Evolutionary conservation across 208 protist species (phyloP), one percentile per base, ranked within the genome.

Genomic region (Herpetomonas muscarum): DNA sequence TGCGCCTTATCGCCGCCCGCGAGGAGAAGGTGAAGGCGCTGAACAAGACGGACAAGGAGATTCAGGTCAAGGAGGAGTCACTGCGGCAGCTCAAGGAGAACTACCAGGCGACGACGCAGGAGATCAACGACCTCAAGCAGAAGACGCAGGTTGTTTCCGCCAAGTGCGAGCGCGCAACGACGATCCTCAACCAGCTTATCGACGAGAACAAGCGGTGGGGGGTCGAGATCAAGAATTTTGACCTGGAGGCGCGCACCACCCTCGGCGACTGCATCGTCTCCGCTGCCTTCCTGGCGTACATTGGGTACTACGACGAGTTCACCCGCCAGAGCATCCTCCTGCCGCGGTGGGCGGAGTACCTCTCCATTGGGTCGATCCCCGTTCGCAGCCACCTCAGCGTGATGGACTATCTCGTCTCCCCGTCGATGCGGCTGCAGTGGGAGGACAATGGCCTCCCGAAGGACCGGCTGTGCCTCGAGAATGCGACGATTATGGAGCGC

Each of bases 291-390:
- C 67, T 99, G 13, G 79, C 97, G 5, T 99, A 99, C 78, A 92
- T 90, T 70, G 98, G 98, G 62, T 99, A 93, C 77, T 99, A 99
- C 81, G 97, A 99, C 62, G 93, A 99, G 75, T 74, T 81, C 49
- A 84, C 89, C n/a, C 70, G 92, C 39, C 74, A 92, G 51, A 67
- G 73, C 22, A 65, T 95, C 30, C 59, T 98, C 1, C 56, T 98
- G 22, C 81, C 81, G 10, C 80, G 83, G 37, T 99, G 97, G 97
- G 44, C 79, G 42, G 45, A 72, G 29, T 81, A 75, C 53, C 63
- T 99, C 5, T 34, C 80, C 9, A 44, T 60, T 19, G 50, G 63
- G 12, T 46, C 70, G 19, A 85, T 99, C 45, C 63, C 74, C 9
- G 86, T 89, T 44, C 85, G 83, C 26, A 60, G 77, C 34, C 76